A percentile compares a stretch with the other conserved stretches of the same genome.
Conservation (phyloP, 2,329 filamentous ascomycete species). For the Tothia fuscella region DNA sequence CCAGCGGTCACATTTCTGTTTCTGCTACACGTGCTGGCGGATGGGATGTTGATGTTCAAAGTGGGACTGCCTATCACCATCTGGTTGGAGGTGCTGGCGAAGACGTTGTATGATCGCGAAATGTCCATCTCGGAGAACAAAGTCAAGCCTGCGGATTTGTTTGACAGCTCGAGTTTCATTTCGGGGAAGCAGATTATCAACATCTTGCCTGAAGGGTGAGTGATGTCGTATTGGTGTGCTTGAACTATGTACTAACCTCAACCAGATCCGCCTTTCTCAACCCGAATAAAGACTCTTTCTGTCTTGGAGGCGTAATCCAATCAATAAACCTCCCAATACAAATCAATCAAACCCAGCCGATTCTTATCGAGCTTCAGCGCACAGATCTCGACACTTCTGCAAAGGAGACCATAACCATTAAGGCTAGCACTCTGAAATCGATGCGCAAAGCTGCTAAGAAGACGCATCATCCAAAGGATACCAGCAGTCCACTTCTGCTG, state of each 20-base stretch:
- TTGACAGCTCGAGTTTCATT: conserved; percentile 88
- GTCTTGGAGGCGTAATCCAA: conserved; percentile 53
- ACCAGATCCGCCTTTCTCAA: conserved; percentile 73
- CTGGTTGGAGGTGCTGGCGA: conserved; percentile 61
- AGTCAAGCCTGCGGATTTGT: conserved; percentile 75
- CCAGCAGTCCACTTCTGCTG: conserved; percentile 51
- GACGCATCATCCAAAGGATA: conserved; percentile 26
- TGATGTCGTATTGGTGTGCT: conserved; percentile 12
- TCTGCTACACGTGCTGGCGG: conserved; percentile 55
- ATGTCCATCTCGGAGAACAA: conserved; percentile 84
- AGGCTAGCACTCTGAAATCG: conserved; percentile 59
- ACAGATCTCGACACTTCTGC: conserved; percentile 70
- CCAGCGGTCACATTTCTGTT: conserved; percentile 61
- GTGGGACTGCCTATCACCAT: conserved; percentile 68
- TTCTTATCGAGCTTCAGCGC: conserved; percentile 77
- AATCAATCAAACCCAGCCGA: conserved; percentile 87
- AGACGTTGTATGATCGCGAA: conserved; percentile 84
- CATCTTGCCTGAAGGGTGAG: conserved; percentile 82
- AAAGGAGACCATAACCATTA: conserved; percentile 69
- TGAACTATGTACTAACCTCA: conserved; percentile 11
- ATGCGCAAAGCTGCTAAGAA: conserved; percentile 55
- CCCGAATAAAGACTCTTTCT: conserved; percentile 68
- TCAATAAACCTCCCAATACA: conserved; percentile 64
- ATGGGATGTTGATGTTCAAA: conserved; percentile 87
- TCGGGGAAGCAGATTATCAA: conserved; percentile 96